phyloP scores from a whole-genome alignment of 805 yeast genomes.

The Ogataea pilisensis region DNA sequence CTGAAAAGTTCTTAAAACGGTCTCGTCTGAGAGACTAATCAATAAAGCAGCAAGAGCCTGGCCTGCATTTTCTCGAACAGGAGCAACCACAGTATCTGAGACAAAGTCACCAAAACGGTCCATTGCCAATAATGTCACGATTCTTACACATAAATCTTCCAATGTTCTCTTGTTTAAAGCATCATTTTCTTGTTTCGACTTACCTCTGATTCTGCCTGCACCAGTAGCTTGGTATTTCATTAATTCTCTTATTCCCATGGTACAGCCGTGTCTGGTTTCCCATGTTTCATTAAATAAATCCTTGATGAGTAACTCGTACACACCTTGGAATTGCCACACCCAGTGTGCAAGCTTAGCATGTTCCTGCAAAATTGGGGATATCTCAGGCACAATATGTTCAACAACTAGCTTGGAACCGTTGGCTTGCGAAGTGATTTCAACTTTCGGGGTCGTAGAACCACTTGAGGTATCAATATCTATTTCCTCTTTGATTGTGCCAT shows the following conservation, averaged over 20 bases:
- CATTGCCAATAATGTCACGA: slow-evolving; percentile 81
- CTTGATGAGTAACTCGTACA: slow-evolving; percentile 72
- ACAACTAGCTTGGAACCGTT: slow-evolving; percentile 81
- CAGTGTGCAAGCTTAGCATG: slow-evolving; percentile 68
- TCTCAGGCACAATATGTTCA: slow-evolving; percentile 65
- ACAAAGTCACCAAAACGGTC: slow-evolving; percentile 97
- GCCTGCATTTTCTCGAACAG: slow-evolving; percentile 95
- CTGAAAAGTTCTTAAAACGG: slow-evolving; percentile 58
- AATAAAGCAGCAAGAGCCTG: slow-evolving; percentile 89
- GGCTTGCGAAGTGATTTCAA: slow-evolving; percentile 67
- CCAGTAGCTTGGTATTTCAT: slow-evolving; percentile 76
- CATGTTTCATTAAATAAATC: slow-evolving; percentile 83
- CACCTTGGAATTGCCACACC: slow-evolving; percentile 94
- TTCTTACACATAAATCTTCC: slow-evolving; percentile 83
- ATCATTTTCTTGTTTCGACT: slow-evolving; percentile 57
- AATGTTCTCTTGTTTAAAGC: slow-evolving; percentile 60
- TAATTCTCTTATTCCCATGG: slow-evolving; percentile 86
- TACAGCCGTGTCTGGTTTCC: slow-evolving; percentile 96
- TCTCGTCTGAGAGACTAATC: slow-evolving; percentile 60
- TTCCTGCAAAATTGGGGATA: slow-evolving; percentile 64
- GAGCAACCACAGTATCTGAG: slow-evolving; percentile 96
- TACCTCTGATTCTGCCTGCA: slow-evolving; percentile 77
- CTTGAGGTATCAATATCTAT: slow-evolving; percentile 10
- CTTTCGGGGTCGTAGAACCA: slow-evolving; percentile 25
- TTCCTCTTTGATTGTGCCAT: slow-evolving; percentile 31